Conservation (phyloP, 2,329 filamentous ascomycete genomes). For the Tolypocladium endophyticum region DNA sequence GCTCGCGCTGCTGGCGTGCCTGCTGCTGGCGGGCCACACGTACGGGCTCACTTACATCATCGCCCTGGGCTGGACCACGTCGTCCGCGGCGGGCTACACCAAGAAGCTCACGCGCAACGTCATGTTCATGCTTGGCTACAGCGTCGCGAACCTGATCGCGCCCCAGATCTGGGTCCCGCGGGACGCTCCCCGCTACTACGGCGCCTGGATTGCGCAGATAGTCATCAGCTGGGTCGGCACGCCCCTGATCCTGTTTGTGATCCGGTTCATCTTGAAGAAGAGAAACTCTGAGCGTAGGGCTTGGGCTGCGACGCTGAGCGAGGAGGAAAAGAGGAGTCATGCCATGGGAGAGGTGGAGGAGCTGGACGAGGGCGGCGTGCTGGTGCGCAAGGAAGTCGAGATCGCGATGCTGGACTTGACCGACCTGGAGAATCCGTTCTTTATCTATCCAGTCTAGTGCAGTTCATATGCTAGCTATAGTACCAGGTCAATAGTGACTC, state of each 20-base stretch:
- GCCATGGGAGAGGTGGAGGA: neutral
- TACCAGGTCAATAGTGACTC: too few species aligned
- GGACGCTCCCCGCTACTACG: constrained; percentile 16
- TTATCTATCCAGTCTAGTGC: constrained; percentile 17
- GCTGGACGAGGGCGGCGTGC: constrained; percentile 16
- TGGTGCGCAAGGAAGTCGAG: constrained; percentile 20
- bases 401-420: constrained; percentile 25
- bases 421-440: constrained; percentile 27
- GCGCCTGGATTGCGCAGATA: constrained; percentile 2
- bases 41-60: neutral
- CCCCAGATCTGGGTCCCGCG: constrained; percentile 24
- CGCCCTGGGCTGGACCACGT: constrained; percentile 9
- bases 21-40: neutral
- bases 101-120: constrained; percentile 32
- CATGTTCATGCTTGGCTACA: constrained; percentile 26
- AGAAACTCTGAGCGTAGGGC: neutral
- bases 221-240: neutral
- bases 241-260: neutral
- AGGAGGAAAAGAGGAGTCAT: neutral
- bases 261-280: neutral
- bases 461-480: too few species aligned
- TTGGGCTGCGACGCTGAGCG: neutral
- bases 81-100: constrained; percentile 25
- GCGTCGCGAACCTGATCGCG: constrained; percentile 22
- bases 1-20: neutral